Percentiles rank a stretch among this genome's conserved stretches.
Conservation (phyloP, 2,329 filamentous ascomycete genomes). For the Stenocarpella maydis region DNA sequence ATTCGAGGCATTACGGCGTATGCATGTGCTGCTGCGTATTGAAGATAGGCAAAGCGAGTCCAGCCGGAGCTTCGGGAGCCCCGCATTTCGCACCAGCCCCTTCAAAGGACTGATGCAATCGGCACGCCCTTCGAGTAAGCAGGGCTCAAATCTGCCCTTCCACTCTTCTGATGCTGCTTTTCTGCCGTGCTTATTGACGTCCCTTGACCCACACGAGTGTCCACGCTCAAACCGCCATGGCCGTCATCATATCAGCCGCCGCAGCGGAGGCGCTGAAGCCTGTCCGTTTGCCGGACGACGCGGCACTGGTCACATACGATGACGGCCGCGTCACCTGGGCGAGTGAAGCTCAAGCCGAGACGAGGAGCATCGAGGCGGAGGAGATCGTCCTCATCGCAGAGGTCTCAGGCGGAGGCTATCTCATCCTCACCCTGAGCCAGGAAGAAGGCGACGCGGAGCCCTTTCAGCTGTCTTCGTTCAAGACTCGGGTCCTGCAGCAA, state of each 20-base stretch:
- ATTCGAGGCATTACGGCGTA: not conserved
- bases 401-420: slow-evolving; percentile 37
- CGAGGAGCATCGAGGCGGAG: slow-evolving; percentile 40
- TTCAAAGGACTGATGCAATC: slow-evolving; percentile 26
- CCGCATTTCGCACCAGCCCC: slow-evolving; percentile 6
- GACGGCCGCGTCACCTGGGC: slow-evolving; percentile 22
- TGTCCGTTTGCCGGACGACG: slow-evolving; percentile 25
- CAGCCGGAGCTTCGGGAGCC: not conserved
- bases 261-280: slow-evolving; percentile 27
- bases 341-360: not conserved
- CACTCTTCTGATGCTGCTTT: not conserved
- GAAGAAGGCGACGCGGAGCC: slow-evolving; percentile 39
- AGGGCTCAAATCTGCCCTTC: not conserved
- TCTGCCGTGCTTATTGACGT: not conserved
- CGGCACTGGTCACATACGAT: slow-evolving; percentile 16
- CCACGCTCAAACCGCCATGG: slow-evolving; percentile 14
- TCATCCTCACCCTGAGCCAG: slow-evolving; percentile 52
- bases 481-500: slow-evolving; percentile 46
- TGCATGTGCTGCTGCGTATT: not conserved
- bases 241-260: slow-evolving; percentile 22
- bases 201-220: not conserved
- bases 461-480: slow-evolving; percentile 43
- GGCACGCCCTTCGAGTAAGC: not conserved
- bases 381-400: slow-evolving; percentile 44
- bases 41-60: not conserved